Evolutionary conservation across 805 yeast genomes (phyloP).

Genomic region (Kodamaea leandrae): DNA sequence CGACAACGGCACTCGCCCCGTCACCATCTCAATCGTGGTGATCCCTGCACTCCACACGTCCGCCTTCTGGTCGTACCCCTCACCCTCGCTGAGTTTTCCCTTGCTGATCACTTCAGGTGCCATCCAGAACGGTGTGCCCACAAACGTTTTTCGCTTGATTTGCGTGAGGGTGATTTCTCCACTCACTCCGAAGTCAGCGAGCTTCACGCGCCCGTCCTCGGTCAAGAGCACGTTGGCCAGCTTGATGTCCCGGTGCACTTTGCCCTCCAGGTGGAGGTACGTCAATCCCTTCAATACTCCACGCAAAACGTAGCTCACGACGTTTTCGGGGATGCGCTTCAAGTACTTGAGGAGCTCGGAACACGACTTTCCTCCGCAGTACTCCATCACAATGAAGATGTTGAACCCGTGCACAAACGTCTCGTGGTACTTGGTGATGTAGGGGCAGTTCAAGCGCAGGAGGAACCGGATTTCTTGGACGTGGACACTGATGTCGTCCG

Average conservation of each 20-base stretch:
- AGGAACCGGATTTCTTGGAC: slow-evolving; percentile 78
- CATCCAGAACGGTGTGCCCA: slow-evolving; percentile 98
- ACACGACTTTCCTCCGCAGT: slow-evolving; percentile 93
- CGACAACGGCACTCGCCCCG: slow-evolving; percentile 79
- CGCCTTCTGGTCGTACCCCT: slow-evolving; percentile 79
- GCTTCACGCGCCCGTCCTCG: slow-evolving; percentile 63
- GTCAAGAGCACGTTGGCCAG: slow-evolving; percentile 85
- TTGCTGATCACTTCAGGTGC: slow-evolving; percentile 90
- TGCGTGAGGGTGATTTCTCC: slow-evolving; percentile 66
- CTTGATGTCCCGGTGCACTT: slow-evolving; percentile 87
- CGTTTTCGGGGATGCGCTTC: slow-evolving; percentile 55
- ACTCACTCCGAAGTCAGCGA: slow-evolving; percentile 93
- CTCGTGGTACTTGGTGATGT: slow-evolving; percentile 60
- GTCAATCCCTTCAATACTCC: slow-evolving; percentile 68
- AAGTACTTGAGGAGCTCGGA: slow-evolving; percentile 62
- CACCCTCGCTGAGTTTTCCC: slow-evolving; percentile 9
- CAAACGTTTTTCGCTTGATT: slow-evolving; percentile 67
- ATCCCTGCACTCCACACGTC: slow-evolving; percentile 98
- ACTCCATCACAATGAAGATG: slow-evolving; percentile 93
- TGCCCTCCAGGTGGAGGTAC: slow-evolving; percentile 71
- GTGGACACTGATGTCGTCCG: slow-evolving; percentile 68
- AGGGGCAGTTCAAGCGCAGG: slow-evolving; percentile 60
- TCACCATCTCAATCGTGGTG: slow-evolving; percentile 79
- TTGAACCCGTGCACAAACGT: slow-evolving; percentile 63
- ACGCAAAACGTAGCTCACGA: slow-evolving; percentile 58